Conservation (phyloP, 495 filamentous ascomycete genomes). For the Aeminium ludgeri region DNA sequence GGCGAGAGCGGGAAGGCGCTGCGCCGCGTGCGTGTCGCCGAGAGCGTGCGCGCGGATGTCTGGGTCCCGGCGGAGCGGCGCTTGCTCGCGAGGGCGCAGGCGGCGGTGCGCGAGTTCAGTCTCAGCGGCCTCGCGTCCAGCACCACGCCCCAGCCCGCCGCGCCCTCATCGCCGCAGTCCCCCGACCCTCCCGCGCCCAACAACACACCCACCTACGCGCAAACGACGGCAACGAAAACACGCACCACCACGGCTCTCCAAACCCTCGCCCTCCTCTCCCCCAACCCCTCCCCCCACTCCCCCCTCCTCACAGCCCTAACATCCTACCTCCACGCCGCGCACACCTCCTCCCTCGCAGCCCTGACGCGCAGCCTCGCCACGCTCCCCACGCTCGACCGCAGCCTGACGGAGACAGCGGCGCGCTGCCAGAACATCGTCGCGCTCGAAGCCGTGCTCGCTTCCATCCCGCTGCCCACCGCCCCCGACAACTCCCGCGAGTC, state of each 20-base stretch:
- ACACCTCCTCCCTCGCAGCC: constrained; percentile 56
- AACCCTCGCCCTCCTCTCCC: constrained; percentile 69
- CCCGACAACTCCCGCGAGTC: constrained; percentile 12
- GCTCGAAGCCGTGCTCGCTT: constrained; percentile 59
- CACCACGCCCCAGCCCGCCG: constrained; percentile 22
- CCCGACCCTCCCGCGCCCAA: too few species aligned
- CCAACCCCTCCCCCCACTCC: constrained; percentile 46
- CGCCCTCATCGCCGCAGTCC: constrained; percentile 18
- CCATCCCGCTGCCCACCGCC: constrained; percentile 39
- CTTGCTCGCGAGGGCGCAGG: constrained; percentile 53
- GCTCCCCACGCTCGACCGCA: constrained; percentile 65
- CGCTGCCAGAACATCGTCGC: constrained; percentile 83
- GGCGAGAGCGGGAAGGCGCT: constrained; percentile 65
- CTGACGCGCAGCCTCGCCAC: constrained; percentile 58
- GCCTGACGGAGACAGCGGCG: constrained; percentile 62
- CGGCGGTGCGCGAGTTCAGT: constrained; percentile 69
- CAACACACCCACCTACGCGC: constrained; percentile 71
- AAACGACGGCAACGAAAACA: constrained; percentile 60
- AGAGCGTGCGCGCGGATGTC: constrained; percentile 47
- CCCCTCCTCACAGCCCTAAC: constrained; percentile 63
- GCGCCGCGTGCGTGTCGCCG: constrained; percentile 49
- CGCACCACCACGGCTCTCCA: constrained; percentile 57
- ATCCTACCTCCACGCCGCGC: constrained; percentile 56
- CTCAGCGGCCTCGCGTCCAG: constrained; percentile 40
- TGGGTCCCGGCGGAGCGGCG: constrained; percentile 52